Evolutionary conservation across 116 monocot genomes (phyloP), one percentile per base, ranked within the genome.

Genomic region (Trichopus zeylanicus): DNA sequence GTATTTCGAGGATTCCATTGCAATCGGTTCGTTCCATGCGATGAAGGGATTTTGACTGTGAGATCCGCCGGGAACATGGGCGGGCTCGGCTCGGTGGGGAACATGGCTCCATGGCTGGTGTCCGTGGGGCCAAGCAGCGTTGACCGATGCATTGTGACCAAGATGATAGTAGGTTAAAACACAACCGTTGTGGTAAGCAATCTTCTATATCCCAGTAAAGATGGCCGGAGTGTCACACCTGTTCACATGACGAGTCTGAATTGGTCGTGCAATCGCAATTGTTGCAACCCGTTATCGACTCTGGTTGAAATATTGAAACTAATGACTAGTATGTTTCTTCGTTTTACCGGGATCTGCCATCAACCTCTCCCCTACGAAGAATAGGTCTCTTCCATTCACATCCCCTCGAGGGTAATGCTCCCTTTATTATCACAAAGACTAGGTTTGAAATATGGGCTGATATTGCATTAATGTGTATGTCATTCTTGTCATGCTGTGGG

Each of bases 1-100:
- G 13, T 26, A 55, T 16, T 55, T 55, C 26, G 24, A 2, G 0
- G 29, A 55, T 27, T 5, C 55, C 0, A 55, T 55, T 12, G 23
- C 55, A 16, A 55, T 55, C 2, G 55, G 55, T 10, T 23, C 55
- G 12, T 55, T 55, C 26, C 55, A 55, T 28, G 55, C 55, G 0
- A 26, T 55, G 26, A 16, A 30, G 15, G 16, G 29, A 28, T 55
- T 2, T 1, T 55, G 10, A 26, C 26, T 5, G 27, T 28, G 12
- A n/a, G 18, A 16, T 42, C 42, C 18, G 42, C 42, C 7, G 42
- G 42, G n/a, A 42, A 42, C 16, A n/a, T n/a, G n/a, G n/a, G 1
- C 3, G 3, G 42, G 42, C n/a, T n/a, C 42, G 13, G 13, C 12
- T 42, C 3, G 7, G 42, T 13, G 13, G 12, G n/a, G 18, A 42